Evolutionary conservation across 1,284 basidiomycete genomes (phyloP), one percentile per base, ranked within the genome.

Genomic region (Sphaerobolus stellatus): DNA sequence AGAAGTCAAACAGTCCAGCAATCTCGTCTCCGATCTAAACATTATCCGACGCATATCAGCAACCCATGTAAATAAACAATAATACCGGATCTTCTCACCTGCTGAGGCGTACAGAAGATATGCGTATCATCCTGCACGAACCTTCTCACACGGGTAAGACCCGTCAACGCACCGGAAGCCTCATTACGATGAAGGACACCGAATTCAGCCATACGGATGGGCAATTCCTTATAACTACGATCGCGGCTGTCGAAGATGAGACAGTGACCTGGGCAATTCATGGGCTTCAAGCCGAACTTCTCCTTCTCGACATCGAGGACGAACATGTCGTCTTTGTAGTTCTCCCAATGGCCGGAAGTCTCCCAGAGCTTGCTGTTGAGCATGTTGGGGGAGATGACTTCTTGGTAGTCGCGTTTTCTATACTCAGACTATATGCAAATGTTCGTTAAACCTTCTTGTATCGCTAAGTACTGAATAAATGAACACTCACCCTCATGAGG

Each of bases 211-310:
- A 98, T 92, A 20, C 97, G 86, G 61, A 99, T 86, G 2, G 97
- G 97, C 20, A 99, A 79, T 72, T 99, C 97, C 70, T 90, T 91
- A 78, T 98, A 98, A 58, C 87, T 90, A 58, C 97, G 85, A 71
- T 98, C 96, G 59, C 92, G 83, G 18, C 92, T 89, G 71, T 94
- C 96, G 67, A 99, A 99, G 67, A 99, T 93, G 57, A 99, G 74
- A 70, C 92, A 95, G 72, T 99, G 97, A 8, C 96, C 96, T 0
- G 97, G 97, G 70, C 97, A 99, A 74, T 99, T 99, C 97, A 99
- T 99, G 18, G 97, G 97, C 75, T 98, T 98, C 56, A 96, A 78
- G 1, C 81, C 94, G 83, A 92, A 97, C 66, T 83, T 83, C 73
- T 98, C 95, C 75, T 99, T 98, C 75, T 99, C 97, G 56, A 98